phyloP scores from a whole-genome alignment of 1,284 basidiomycete genomes.

The Puccinia triticina region DNA sequence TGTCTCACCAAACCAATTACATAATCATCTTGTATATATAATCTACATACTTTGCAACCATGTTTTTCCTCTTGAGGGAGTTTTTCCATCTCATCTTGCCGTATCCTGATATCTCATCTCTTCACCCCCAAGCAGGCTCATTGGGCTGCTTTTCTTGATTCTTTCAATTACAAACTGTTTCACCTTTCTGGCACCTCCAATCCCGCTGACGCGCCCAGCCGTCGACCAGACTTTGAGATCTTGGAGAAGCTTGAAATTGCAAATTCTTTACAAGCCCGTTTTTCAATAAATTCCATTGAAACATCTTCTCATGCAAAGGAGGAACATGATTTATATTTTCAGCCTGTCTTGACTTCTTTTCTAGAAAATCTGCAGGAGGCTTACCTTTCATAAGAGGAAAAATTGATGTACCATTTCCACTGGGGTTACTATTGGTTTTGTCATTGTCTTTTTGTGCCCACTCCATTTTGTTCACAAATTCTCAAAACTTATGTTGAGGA shows the following conservation, averaged over 20 bases:
- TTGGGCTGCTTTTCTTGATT: conserved; percentile 18
- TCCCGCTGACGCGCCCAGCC: background rate
- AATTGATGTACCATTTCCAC: background rate
- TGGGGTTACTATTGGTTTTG: background rate
- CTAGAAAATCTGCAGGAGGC: background rate
- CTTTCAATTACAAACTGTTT: conserved; percentile 24
- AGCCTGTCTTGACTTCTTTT: background rate
- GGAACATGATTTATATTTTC: too few species aligned
- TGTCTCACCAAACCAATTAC: too few species aligned
- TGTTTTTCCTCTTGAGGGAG: background rate
- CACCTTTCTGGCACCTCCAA: conserved; percentile 13
- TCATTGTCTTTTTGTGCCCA: background rate
- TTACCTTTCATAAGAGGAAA: background rate
- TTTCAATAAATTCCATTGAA: too few species aligned
- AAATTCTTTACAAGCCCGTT: too few species aligned
- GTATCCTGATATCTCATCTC: too few species aligned
- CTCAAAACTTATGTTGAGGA: background rate
- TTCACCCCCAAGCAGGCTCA: conserved; percentile 18
- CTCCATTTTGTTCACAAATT: background rate
- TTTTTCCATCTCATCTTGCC: too few species aligned
- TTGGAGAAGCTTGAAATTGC: background rate
- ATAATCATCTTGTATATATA: too few species aligned
- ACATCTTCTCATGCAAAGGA: too few species aligned
- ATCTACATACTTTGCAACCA: too few species aligned
- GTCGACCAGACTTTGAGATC: background rate